Evolutionary conservation across 1,284 basidiomycete species (phyloP).

Genomic region (Tilletia horrida): DNA sequence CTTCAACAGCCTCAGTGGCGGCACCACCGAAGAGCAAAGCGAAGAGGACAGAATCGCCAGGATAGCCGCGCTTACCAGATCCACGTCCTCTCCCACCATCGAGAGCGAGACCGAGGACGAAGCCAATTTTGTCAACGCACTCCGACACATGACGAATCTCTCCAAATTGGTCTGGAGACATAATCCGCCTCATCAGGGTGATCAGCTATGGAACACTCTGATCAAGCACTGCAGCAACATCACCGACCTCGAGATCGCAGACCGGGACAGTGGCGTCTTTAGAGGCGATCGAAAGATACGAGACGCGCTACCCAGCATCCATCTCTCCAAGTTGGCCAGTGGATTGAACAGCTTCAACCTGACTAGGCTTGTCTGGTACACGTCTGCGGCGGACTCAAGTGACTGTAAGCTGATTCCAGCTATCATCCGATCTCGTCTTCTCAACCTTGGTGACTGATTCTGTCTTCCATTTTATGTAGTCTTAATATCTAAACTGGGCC

Average conservation of each 20-base stretch:
- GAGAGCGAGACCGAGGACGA: conserved; percentile 13
- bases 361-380: conserved; percentile 22
- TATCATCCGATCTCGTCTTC: too few species aligned
- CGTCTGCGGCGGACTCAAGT: neutral
- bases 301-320: conserved; percentile 1
- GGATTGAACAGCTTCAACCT: conserved; percentile 1
- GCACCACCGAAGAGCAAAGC: neutral
- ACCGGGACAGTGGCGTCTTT: conserved; percentile 9
- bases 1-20: too few species aligned
- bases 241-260: conserved; percentile 18
- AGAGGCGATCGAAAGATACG: neutral
- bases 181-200: neutral
- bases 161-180: conserved; percentile 17
- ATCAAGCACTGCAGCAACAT: conserved; percentile 1
- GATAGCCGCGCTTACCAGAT: neutral
- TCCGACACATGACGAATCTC: conserved; percentile 15
- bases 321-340: conserved; percentile 9
- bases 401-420: conserved; percentile 4
- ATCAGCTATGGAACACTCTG: conserved; percentile 11
- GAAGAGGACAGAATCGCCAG: neutral
- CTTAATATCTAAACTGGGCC: conserved; percentile 14
- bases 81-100: neutral
- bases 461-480: neutral
- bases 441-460: neutral
- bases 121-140: neutral